Base-by-base conservation (phyloP, 2,329 filamentous ascomycete genomes). In the Neurospora crassa region DNA sequence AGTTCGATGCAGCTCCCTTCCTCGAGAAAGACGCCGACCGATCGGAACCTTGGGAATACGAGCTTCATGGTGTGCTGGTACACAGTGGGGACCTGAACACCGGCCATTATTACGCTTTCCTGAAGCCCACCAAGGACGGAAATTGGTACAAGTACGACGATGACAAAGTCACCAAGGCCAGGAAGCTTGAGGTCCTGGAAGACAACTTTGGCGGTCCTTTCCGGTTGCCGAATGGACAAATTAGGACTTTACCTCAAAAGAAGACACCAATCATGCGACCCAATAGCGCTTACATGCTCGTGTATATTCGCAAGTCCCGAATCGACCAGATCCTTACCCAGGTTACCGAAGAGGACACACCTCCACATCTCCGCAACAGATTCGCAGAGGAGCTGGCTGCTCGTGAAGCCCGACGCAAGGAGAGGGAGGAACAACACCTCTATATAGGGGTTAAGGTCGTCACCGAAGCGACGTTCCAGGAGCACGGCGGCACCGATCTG, bases 101-200 rank as follows among this genome's bases (percentile, higher is more conserved):
- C 12, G 96, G 96, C 3, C 96, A 99, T 81, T 99, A 99, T 82
- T 99, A 99, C 79, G 96, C 96, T 0, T 99, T 97, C 81, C 83
- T 99, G 76, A 97, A 97, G 79, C 96, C 96, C 0, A 89, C 90
- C 72, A 96, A 97, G 81, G 92, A 97, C 73, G 95, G 96, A 41
- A 89, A 92, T 83, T 99, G 97, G 83, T 98, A 96, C 85, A 96
- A 92, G 77, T 99, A 97, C 77, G 96, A 99, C 77, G 96, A 99
- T 75, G 96, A 99, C 78, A 92, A 94, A 75, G 96, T 99, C 53
- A 98, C 94, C n/a, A 92, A 92, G 75, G 95, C 94, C 1, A 97
- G 94, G 0, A 89, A 92, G 79, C 90, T 92, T 72, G 96, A 99
- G 79, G 95, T 96, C 0, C 83, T 98, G 41, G 96, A 98, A 78